Percentiles rank a stretch among this genome's conserved stretches.
Evolutionary conservation across 208 protist species (phyloP).

Genomic region (Novymonas esmeraldas): DNA sequence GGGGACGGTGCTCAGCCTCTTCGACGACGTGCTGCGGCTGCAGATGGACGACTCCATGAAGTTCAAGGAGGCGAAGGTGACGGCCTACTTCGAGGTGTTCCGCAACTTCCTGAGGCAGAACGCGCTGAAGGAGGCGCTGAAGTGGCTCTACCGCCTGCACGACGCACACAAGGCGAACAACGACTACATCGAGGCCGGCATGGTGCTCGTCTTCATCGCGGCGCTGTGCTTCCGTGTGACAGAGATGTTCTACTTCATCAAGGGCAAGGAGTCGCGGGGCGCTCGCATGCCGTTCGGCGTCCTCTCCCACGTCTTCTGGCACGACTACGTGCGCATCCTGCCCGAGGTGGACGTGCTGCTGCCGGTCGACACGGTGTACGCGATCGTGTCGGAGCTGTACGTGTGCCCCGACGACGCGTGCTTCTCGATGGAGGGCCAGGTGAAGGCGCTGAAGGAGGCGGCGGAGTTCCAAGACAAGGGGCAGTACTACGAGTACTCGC

Average conservation of each 20-base stretch:
- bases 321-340: conserved; percentile 90
- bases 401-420: conserved; percentile 78
- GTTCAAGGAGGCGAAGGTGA: conserved; percentile 79
- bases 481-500: conserved; percentile 82
- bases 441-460: conserved; percentile 77
- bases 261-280: conserved; percentile 64
- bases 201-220: conserved; percentile 86
- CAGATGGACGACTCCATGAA: conserved; percentile 78
- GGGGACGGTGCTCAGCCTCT: conserved; percentile 71
- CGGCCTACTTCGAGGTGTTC: conserved; percentile 85
- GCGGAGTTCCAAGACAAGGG: conserved; percentile 82
- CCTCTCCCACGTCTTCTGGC: conserved; percentile 86
- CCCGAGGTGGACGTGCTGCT: conserved; percentile 76
- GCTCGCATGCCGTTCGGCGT: conserved; percentile 76
- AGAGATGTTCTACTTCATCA: conserved; percentile 85
- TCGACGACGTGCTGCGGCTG: conserved; percentile 80
- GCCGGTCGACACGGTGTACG: conserved; percentile 69
- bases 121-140: conserved; percentile 74
- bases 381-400: conserved; percentile 78
- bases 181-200: conserved; percentile 79
- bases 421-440: conserved; percentile 87
- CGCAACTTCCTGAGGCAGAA: conserved; percentile 83
- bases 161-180: conserved; percentile 78
- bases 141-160: conserved; percentile 87
- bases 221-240: conserved; percentile 87